A percentile compares a stretch with the other conserved stretches of the same genome.
These are phyloP conservation scores for Metrosideros polymorpha DNA, from an alignment of 441 rosid genomes.

Conservation along the genomic window DNA sequence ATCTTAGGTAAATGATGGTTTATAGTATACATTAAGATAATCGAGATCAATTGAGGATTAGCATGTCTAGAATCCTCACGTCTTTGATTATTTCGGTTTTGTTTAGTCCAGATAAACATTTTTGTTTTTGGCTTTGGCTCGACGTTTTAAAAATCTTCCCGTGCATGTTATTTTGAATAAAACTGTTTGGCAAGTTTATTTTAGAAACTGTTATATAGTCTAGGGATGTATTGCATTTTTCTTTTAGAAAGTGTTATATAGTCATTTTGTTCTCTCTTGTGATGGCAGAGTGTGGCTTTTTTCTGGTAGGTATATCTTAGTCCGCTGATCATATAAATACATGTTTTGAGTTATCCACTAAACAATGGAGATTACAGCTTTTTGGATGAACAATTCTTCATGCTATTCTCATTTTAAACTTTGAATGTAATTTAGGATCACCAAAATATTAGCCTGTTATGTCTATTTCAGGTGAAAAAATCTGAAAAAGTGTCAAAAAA, in stretches of 20 bases:
- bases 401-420: background rate
- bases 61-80: background rate
- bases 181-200: background rate
- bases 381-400: background rate
- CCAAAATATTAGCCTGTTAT: background rate
- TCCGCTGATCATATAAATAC: background rate
- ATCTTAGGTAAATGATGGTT: background rate
- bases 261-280: too few relatives aligned
- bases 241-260: too few relatives aligned
- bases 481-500: too few relatives aligned
- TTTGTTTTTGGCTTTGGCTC: background rate
- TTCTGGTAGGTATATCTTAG: too few relatives aligned
- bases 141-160: background rate
- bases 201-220: background rate
- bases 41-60: background rate
- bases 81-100: background rate
- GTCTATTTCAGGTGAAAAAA: too few relatives aligned
- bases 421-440: background rate
- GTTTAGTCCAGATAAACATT: background rate
- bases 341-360: background rate
- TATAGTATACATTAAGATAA: background rate
- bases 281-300: too few relatives aligned
- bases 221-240: too few relatives aligned
- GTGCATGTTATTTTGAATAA: background rate
- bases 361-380: too few relatives aligned